These are phyloP conservation scores for Neurospora sp. DNA, from an alignment of 495 filamentous ascomycete species.

Conservation along the genomic window DNA sequence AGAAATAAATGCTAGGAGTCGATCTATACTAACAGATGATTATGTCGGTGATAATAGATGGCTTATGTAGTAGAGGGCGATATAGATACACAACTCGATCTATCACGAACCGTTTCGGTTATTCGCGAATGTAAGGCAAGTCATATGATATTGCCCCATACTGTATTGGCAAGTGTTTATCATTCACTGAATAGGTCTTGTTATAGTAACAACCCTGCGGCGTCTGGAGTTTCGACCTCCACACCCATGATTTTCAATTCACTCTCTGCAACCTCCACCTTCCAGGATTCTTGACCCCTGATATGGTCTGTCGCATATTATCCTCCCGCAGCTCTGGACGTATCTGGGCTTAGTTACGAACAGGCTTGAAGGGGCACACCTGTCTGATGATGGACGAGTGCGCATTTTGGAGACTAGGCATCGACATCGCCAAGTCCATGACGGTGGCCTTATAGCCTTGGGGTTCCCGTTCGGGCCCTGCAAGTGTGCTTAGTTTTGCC, in stretches of 20 bases:
- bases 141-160: not conserved
- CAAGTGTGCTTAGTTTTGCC: not conserved
- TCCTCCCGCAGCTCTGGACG: not conserved
- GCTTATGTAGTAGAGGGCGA: not conserved
- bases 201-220: not conserved
- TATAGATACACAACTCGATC: not conserved
- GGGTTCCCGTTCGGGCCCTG: not conserved
- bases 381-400: not conserved
- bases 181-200: not conserved
- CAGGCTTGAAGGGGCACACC: not conserved
- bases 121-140: not conserved
- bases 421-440: not conserved
- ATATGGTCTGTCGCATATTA: not conserved
- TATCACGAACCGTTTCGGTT: not conserved
- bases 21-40: not conserved
- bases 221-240: not conserved
- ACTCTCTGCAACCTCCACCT: not conserved
- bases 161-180: conserved; percentile 1
- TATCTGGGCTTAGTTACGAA: not conserved
- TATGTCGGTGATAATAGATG: not conserved
- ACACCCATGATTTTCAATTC: not conserved
- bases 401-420: not conserved
- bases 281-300: not conserved
- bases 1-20: not conserved
- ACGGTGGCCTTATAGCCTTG: not conserved